Evolutionary conservation across 805 yeast species (phyloP).

Genomic region (Monosporozyma aquatica): DNA sequence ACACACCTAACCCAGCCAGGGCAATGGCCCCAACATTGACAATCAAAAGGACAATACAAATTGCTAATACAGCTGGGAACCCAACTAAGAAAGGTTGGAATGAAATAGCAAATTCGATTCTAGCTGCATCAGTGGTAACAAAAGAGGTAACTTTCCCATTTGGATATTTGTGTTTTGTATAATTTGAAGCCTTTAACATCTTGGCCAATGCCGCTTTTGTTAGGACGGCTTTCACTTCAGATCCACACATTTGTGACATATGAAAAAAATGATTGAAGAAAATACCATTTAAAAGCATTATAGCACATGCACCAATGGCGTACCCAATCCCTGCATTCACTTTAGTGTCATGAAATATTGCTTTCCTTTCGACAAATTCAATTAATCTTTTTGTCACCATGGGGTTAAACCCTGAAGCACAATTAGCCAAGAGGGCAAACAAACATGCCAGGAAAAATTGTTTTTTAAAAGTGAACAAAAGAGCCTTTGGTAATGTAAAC

Average conservation of each 20-base stretch:
- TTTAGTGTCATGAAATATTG: conserved; percentile 33
- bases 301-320: conserved; percentile 55
- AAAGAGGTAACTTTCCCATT: conserved; percentile 65
- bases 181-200: conserved; percentile 50
- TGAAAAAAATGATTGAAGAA: conserved; percentile 57
- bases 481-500: conserved; percentile 33
- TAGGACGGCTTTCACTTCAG: conserved; percentile 57
- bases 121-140: conserved; percentile 72
- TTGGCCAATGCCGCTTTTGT: conserved; percentile 65
- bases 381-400: conserved; percentile 57
- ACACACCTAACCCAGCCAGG: conserved; percentile 57
- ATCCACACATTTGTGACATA: conserved; percentile 54
- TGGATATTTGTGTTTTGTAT: conserved; percentile 51
- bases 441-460: conserved; percentile 39
- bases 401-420: conserved; percentile 48
- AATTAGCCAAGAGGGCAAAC: conserved; percentile 41
- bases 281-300: conserved; percentile 44
- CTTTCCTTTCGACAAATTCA: conserved; percentile 47
- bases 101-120: conserved; percentile 69
- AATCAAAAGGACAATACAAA: conserved; percentile 55
- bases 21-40: conserved; percentile 66
- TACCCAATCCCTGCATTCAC: conserved; percentile 64
- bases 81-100: conserved; percentile 56
- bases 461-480: conserved; percentile 41
- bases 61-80: conserved; percentile 55